Evolutionary conservation across 2,329 filamentous ascomycete species (phyloP).

Genomic region (Tolypocladium pustulatum): DNA sequence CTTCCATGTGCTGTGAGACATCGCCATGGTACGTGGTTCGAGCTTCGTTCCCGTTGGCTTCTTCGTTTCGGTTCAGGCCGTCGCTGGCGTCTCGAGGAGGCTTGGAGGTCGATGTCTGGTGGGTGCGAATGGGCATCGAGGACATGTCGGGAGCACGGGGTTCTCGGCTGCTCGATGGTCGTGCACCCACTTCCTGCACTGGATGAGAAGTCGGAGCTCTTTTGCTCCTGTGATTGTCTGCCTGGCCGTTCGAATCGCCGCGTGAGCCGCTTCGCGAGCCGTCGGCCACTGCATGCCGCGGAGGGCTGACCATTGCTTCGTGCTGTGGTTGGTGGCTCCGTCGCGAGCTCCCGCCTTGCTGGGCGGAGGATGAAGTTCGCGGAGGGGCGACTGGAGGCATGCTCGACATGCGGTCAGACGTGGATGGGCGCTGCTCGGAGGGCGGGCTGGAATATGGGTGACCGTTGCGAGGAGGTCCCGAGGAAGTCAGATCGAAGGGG

Average conservation of each 20-base stretch:
- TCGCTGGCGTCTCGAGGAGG: conserved; percentile 69
- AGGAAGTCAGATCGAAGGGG: conserved; percentile 25
- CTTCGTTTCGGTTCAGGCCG: conserved; percentile 59
- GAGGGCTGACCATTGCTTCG: conserved; percentile 32
- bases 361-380: conserved; percentile 71
- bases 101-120: conserved; percentile 34
- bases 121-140: conserved; percentile 34
- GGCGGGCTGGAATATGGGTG: conserved; percentile 30
- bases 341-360: conserved; percentile 31
- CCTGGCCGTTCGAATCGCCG: conserved; percentile 15
- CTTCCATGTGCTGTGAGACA: conserved; percentile 22
- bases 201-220: conserved; percentile 14
- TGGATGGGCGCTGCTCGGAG: conserved; percentile 30
- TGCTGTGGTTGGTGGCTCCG: conserved; percentile 32
- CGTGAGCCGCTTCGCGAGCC: conserved; percentile 23
- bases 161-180: conserved; percentile 28
- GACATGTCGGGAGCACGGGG: conserved; percentile 23
- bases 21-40: conserved; percentile 11
- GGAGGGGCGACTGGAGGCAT: conserved; percentile 67
- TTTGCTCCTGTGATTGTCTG: conserved; percentile 20
- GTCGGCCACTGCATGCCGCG: conserved; percentile 27
- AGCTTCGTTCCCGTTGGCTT: conserved; percentile 16
- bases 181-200: conserved; percentile 27
- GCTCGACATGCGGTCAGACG: conserved; percentile 44
- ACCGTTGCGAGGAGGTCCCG: conserved; percentile 35